These are phyloP conservation scores for Fusarium sacchari DNA, from an alignment of 2,329 filamentous ascomycete genomes.

Conservation along the genomic window DNA sequence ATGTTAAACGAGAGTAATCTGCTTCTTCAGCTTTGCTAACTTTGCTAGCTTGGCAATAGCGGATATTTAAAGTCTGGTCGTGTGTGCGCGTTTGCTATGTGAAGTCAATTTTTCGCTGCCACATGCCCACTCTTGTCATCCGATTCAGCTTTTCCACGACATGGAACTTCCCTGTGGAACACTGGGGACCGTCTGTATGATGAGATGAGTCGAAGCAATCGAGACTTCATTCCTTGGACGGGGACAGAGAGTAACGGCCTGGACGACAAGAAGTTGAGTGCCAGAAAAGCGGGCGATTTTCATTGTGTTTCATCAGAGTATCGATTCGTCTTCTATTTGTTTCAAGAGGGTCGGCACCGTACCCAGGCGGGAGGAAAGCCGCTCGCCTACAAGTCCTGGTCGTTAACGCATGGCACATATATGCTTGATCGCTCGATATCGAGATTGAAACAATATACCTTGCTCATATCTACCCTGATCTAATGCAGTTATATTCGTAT, in stretches of 20 bases:
- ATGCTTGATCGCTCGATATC: conserved; percentile 10
- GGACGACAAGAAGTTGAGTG: not conserved
- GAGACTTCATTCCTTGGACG: not conserved
- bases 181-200: not conserved
- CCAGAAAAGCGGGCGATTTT: not conserved
- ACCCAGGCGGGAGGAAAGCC: not conserved
- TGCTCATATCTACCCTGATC: not conserved
- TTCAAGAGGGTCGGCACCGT: conserved; percentile 4
- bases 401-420: conserved; percentile 7
- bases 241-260: not conserved
- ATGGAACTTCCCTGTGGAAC: not conserved
- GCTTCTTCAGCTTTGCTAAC: not conserved
- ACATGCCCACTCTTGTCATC: conserved; percentile 18
- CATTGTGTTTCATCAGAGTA: conserved; percentile 5
- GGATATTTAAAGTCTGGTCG: not conserved
- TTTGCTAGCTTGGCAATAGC: not conserved
- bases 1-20: conserved; percentile 8
- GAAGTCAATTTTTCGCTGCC: not conserved
- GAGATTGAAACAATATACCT: conserved; percentile 22
- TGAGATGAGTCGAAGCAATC: not conserved
- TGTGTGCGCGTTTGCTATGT: not conserved
- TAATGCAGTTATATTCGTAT: not conserved
- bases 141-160: conserved; percentile 5
- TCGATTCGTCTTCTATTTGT: conserved; percentile 19
- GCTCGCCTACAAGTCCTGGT: not conserved